A percentile compares a stretch with the other conserved stretches of the same genome.
These are phyloP conservation scores for Lactarius psammicola DNA, from an alignment of 768 basidiomycete species.

Conservation along the genomic window DNA sequence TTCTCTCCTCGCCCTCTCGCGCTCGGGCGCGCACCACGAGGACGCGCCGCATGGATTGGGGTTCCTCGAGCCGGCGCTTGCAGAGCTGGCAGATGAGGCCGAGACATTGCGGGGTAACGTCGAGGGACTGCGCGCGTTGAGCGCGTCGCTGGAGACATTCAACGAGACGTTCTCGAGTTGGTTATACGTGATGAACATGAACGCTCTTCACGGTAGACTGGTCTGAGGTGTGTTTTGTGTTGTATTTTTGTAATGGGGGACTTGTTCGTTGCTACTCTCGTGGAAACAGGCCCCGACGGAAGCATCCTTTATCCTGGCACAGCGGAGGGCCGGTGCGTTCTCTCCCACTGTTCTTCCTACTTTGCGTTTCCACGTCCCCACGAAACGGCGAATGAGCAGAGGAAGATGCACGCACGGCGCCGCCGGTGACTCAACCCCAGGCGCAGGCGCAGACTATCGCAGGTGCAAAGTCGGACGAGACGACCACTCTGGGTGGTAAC, in stretches of 20 bases:
- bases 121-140: slow-evolving; percentile 66
- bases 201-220: slow-evolving; percentile 91
- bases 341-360: neutral
- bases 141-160: slow-evolving; percentile 75
- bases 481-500: slow-evolving; percentile 34
- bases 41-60: slow-evolving; percentile 82
- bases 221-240: slow-evolving; percentile 59
- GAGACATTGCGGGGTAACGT: slow-evolving; percentile 76
- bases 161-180: slow-evolving; percentile 93
- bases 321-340: slow-evolving; percentile 55
- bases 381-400: slow-evolving; percentile 40
- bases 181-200: slow-evolving; percentile 92
- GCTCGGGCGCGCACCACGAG: slow-evolving; percentile 60
- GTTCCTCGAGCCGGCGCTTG: slow-evolving; percentile 79
- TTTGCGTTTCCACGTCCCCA: neutral
- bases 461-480: slow-evolving; percentile 37
- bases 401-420: slow-evolving; percentile 55
- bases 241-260: too few species aligned
- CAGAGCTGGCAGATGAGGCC: slow-evolving; percentile 86
- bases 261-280: neutral
- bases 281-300: slow-evolving; percentile 30
- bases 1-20: slow-evolving; percentile 82
- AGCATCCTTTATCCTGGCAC: slow-evolving; percentile 50
- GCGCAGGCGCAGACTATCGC: slow-evolving; percentile 37
- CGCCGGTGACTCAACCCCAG: slow-evolving; percentile 35